Evolutionary conservation across 768 basidiomycete genomes (phyloP).

Genomic region (Trametes punicea): DNA sequence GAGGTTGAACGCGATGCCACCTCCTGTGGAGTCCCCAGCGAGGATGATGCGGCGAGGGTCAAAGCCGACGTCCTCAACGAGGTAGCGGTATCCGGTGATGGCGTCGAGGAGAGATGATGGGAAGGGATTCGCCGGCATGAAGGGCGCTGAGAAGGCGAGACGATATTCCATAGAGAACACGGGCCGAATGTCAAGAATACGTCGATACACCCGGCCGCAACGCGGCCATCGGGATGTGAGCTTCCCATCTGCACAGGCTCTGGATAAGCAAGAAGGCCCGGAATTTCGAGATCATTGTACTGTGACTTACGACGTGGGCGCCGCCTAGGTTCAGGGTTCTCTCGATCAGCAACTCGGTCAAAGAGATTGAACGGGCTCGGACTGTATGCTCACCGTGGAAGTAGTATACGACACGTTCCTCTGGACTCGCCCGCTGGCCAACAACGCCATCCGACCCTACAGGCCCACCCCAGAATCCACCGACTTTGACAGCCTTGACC

Average conservation of each 20-base stretch:
- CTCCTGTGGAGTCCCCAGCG: conserved; percentile 54
- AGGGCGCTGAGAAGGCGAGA: conserved; percentile 30
- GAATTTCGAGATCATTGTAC: neutral
- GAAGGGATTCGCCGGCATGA: conserved; percentile 37
- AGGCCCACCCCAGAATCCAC: conserved; percentile 22
- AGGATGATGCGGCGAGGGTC: conserved; percentile 42
- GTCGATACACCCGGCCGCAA: conserved; percentile 13
- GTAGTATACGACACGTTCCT: conserved; percentile 33
- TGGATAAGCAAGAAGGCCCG: neutral
- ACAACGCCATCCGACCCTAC: conserved; percentile 6
- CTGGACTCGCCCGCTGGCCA: conserved; percentile 16
- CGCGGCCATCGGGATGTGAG: neutral
- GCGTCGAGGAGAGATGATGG: conserved; percentile 54
- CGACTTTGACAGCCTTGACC: conserved; percentile 2
- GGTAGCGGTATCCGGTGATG: conserved; percentile 48
- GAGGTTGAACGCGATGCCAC: conserved; percentile 43
- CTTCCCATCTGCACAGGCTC: neutral
- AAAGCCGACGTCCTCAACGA: conserved; percentile 42
- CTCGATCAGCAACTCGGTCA: neutral
- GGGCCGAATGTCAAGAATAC: conserved; percentile 17
- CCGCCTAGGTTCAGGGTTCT: neutral
- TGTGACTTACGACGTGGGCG: neutral
- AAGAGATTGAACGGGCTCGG: neutral
- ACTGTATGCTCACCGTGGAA: conserved; percentile 26
- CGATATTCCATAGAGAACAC: conserved; percentile 48